Conservation (phyloP, 345 rosid genomes). For the Aethionema arabicum region DNA sequence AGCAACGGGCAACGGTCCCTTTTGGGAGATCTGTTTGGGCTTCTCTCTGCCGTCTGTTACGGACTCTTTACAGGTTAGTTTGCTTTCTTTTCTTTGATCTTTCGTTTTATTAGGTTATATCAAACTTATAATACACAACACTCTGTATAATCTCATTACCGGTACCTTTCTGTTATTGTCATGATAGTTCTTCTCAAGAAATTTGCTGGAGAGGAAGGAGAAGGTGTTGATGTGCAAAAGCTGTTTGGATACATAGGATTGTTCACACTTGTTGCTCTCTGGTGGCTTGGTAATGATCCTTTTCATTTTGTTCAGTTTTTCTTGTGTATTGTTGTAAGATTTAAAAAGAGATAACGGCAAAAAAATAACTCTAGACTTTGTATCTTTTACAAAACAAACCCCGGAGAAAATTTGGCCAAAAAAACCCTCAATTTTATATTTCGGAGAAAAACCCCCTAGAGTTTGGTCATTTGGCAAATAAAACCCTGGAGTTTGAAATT, state of each 20-base stretch:
- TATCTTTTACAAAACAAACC: too few species aligned
- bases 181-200: slow-evolving; percentile 92
- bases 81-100: background rate
- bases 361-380: too few species aligned
- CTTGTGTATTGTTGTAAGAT: too few species aligned
- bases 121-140: background rate
- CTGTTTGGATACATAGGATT: slow-evolving; percentile 95
- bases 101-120: background rate
- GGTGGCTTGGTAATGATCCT: slow-evolving; percentile 96
- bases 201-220: slow-evolving; percentile 96
- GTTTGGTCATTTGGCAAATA: too few species aligned
- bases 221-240: slow-evolving; percentile 90
- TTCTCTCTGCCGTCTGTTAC: slow-evolving; percentile 91
- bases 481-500: too few species aligned
- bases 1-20: slow-evolving; percentile 85
- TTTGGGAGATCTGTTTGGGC: slow-evolving; percentile 92
- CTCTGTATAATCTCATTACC: background rate
- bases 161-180: slow-evolving; percentile 11
- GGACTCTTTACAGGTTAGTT: slow-evolving; percentile 86
- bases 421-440: too few species aligned
- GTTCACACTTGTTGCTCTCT: slow-evolving; percentile 92
- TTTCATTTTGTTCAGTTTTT: background rate
- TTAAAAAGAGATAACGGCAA: too few species aligned
- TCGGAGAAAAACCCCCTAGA: too few species aligned
- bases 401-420: too few species aligned